phyloP scores from a whole-genome alignment of 169 alveolate genomes.

The Babesia bovis region DNA sequence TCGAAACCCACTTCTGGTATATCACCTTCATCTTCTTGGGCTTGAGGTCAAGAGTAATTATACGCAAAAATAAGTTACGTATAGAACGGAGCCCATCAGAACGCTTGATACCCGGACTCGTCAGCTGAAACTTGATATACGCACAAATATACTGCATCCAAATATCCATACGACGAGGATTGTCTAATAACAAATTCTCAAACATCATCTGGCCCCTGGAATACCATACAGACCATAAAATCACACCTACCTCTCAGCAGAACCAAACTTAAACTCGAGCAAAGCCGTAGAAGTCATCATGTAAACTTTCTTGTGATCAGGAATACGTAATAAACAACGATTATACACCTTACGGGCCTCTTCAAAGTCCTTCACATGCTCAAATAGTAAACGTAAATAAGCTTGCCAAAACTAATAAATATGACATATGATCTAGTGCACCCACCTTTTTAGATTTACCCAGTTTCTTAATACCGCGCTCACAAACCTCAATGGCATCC shows the following conservation, averaged over 20 bases:
- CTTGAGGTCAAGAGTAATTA: slow-evolving; percentile 61
- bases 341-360: slow-evolving; percentile 64
- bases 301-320: slow-evolving; percentile 66
- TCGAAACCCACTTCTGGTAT: slow-evolving; percentile 45
- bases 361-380: slow-evolving; percentile 50
- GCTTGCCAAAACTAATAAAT: slow-evolving; percentile 46
- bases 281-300: slow-evolving; percentile 79
- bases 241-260: slow-evolving; percentile 66
- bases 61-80: slow-evolving; percentile 64
- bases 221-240: neutral
- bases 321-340: slow-evolving; percentile 59
- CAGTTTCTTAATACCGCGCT: slow-evolving; percentile 69
- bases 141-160: slow-evolving; percentile 83
- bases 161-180: slow-evolving; percentile 81
- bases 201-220: slow-evolving; percentile 78
- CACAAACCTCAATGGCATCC: slow-evolving; percentile 69
- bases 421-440: slow-evolving; percentile 14
- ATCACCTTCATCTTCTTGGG: slow-evolving; percentile 70
- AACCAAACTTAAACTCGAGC: slow-evolving; percentile 78
- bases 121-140: slow-evolving; percentile 70
- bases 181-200: slow-evolving; percentile 81
- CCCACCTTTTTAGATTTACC: slow-evolving; percentile 74
- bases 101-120: slow-evolving; percentile 18
- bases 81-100: slow-evolving; percentile 48
- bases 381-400: slow-evolving; percentile 43